Percentiles rank a stretch among this genome's conserved stretches.
Evolutionary conservation across 768 basidiomycete genomes (phyloP).

Genomic region (Astraeus odoratus): DNA sequence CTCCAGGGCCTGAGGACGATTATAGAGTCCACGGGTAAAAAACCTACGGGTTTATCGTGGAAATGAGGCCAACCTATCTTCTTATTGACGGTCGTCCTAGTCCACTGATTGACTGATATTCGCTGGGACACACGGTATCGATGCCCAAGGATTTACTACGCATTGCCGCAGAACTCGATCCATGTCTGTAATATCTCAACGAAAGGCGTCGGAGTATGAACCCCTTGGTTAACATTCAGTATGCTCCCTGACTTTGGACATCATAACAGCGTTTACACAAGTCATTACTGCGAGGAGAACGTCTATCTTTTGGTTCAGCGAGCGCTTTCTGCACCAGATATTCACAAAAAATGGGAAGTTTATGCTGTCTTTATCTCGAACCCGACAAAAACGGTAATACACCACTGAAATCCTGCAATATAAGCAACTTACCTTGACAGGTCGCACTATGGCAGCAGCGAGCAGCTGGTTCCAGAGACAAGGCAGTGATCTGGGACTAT

Average conservation of each 20-base stretch:
- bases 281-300: conserved; percentile 70
- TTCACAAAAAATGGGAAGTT: conserved; percentile 38
- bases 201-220: conserved; percentile 22
- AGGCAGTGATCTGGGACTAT: conserved; percentile 65
- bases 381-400: conserved; percentile 43
- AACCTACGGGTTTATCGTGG: too few relatives aligned
- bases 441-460: conserved; percentile 63
- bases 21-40: neutral
- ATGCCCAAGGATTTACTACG: too few relatives aligned
- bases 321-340: conserved; percentile 29
- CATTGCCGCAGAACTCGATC: too few relatives aligned
- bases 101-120: too few relatives aligned
- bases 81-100: too few relatives aligned
- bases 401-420: conserved; percentile 6
- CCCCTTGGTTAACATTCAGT: too few relatives aligned
- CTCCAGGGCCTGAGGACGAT: too few relatives aligned
- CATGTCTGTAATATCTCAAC: too few relatives aligned
- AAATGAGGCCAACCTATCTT: too few relatives aligned
- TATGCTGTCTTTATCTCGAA: conserved; percentile 65
- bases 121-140: too few relatives aligned
- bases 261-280: conserved; percentile 42
- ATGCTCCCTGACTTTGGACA: conserved; percentile 18
- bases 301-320: conserved; percentile 49
- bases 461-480: conserved; percentile 26
- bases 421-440: conserved; percentile 27